These are phyloP conservation scores for Penicillium mononematosum DNA, from an alignment of 495 filamentous ascomycete genomes.

Conservation along the genomic window DNA sequence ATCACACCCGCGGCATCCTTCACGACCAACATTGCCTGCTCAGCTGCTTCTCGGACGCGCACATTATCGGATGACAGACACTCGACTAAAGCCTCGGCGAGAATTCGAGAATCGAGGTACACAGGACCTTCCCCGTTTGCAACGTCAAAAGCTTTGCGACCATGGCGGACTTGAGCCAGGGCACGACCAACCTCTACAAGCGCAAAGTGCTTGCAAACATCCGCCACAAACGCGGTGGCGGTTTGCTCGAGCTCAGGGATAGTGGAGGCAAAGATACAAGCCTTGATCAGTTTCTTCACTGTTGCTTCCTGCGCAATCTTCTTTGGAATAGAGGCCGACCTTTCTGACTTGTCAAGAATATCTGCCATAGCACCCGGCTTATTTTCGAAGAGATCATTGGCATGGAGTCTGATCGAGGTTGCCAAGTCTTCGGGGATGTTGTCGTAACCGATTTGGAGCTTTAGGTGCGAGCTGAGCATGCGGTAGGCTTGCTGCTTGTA, in stretches of 20 bases:
- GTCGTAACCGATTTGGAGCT: conserved; percentile 85
- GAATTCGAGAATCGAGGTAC: conserved; percentile 75
- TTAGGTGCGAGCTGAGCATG: conserved; percentile 80
- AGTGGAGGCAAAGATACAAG: conserved; percentile 81
- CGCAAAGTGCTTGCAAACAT: conserved; percentile 84
- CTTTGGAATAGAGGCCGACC: conserved; percentile 79
- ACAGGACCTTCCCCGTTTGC: conserved; percentile 81
- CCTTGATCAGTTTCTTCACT: conserved; percentile 82
- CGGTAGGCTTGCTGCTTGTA: conserved; percentile 93
- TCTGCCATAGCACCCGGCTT: conserved; percentile 64
- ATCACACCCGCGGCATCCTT: conserved; percentile 76
- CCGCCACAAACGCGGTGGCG: conserved; percentile 68
- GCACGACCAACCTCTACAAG: conserved; percentile 85
- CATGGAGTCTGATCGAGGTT: conserved; percentile 79
- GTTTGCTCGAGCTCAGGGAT: conserved; percentile 73
- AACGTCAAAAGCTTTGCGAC: conserved; percentile 73
- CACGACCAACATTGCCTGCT: conserved; percentile 70
- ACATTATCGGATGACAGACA: conserved; percentile 78
- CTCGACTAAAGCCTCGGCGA: conserved; percentile 86
- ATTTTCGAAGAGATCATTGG: conserved; percentile 72
- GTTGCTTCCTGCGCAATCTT: conserved; percentile 76
- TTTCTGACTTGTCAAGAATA: conserved; percentile 64
- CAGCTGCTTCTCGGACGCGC: conserved; percentile 79
- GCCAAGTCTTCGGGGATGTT: conserved; percentile 85
- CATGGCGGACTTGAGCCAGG: conserved; percentile 71